These are phyloP conservation scores for Scheffersomyces ergatensis DNA, from an alignment of 805 yeast genomes.

Conservation along the genomic window DNA sequence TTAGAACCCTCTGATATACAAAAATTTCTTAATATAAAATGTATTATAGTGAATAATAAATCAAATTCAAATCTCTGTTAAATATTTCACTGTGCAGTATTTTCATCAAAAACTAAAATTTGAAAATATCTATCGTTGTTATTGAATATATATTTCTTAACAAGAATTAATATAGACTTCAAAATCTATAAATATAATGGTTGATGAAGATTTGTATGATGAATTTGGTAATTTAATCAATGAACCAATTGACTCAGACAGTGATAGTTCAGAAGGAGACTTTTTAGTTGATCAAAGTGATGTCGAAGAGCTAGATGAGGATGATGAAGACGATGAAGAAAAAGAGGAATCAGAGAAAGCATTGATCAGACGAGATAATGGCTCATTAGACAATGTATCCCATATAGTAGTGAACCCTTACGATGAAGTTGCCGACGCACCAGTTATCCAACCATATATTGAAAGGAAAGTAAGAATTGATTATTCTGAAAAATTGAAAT, in stretches of 20 bases:
- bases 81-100: too few relatives aligned
- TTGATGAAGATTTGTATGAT: slow-evolving; percentile 67
- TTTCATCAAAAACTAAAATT: too few relatives aligned
- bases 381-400: background rate
- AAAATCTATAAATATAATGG: slow-evolving; percentile 47
- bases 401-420: slow-evolving; percentile 13
- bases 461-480: slow-evolving; percentile 46
- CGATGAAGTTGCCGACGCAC: slow-evolving; percentile 44
- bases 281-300: slow-evolving; percentile 14
- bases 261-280: slow-evolving; percentile 40
- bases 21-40: background rate
- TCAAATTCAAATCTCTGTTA: too few relatives aligned
- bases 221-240: slow-evolving; percentile 76
- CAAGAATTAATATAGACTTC: too few relatives aligned
- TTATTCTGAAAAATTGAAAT: slow-evolving; percentile 6
- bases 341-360: slow-evolving; percentile 4
- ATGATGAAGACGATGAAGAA: slow-evolving; percentile 8
- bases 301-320: slow-evolving; percentile 4
- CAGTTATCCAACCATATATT: slow-evolving; percentile 57
- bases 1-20: background rate
- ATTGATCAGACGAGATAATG: slow-evolving; percentile 4
- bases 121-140: too few relatives aligned
- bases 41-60: background rate
- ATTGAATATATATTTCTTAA: too few relatives aligned
- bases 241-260: slow-evolving; percentile 37